Percentiles rank a stretch among this genome's conserved stretches.
Conservation (phyloP, 2,329 filamentous ascomycete species). For the Curvularia hawaiiensis region DNA sequence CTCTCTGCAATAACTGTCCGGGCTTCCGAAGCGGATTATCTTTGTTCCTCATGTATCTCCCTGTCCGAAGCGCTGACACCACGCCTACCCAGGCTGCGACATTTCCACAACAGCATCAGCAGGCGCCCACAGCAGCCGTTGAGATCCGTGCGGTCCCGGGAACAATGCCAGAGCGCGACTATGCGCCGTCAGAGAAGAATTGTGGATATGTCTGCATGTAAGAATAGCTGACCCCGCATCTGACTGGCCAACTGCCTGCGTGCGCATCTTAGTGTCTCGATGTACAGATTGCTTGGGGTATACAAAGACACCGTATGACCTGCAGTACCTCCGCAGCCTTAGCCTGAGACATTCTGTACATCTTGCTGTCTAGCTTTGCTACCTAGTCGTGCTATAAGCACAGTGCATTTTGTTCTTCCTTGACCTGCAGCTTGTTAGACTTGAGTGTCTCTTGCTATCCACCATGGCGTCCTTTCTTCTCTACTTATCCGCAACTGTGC, state of each 20-base stretch:
- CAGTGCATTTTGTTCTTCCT: constrained; percentile 13
- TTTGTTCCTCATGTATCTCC: constrained; percentile 25
- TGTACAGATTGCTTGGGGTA: constrained; percentile 27
- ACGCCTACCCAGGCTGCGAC: constrained; percentile 22
- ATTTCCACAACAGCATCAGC: constrained; percentile 35
- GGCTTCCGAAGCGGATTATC: constrained; percentile 29
- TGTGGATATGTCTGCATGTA: constrained; percentile 25
- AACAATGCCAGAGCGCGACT: constrained; percentile 25
- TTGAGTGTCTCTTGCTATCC: constrained; percentile 31
- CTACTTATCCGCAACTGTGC: constrained; percentile 38
- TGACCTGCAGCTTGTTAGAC: constrained; percentile 34
- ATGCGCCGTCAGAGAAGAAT: constrained; percentile 26
- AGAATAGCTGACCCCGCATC: constrained; percentile 34
- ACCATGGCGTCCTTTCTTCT: constrained; percentile 38
- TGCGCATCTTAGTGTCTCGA: constrained; percentile 33
- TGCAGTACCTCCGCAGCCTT: constrained; percentile 20
- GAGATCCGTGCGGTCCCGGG: constrained; percentile 29
- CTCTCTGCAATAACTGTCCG: constrained; percentile 11
- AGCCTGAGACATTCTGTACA: constrained; percentile 32
- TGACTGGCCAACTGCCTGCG: constrained; percentile 33
- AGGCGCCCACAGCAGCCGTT: constrained; percentile 32
- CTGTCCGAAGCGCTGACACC: constrained; percentile 37
- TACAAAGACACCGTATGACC: constrained; percentile 43
- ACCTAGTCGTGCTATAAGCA: constrained; percentile 4
- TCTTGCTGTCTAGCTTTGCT: constrained; percentile 22